A percentile compares a stretch with the other conserved stretches of the same genome.
phyloP scores from a whole-genome alignment of 257 asterid species.

The Plantago ovata region DNA sequence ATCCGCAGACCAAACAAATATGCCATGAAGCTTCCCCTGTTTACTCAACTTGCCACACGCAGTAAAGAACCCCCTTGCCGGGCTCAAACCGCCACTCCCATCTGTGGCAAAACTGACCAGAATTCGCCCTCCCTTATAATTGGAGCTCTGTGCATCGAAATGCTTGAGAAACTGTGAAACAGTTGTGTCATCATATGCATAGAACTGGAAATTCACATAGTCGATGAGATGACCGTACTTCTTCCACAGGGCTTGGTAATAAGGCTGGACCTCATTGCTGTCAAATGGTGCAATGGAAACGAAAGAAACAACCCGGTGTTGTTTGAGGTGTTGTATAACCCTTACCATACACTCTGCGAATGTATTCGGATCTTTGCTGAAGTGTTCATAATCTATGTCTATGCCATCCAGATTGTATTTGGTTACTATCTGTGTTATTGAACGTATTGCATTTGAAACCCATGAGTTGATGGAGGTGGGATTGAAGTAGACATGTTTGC shows the following conservation, averaged over 20 bases:
- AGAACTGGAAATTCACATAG: constrained; percentile 77
- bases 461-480: constrained; percentile 50
- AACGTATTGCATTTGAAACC: constrained; percentile 73
- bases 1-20: constrained; percentile 83
- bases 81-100: constrained; percentile 57
- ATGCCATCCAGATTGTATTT: constrained; percentile 59
- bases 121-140: constrained; percentile 56
- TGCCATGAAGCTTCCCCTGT: constrained; percentile 55
- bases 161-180: constrained; percentile 52
- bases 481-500: constrained; percentile 43
- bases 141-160: constrained; percentile 39
- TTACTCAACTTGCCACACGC: constrained; percentile 52
- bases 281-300: constrained; percentile 81
- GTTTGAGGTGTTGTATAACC: constrained; percentile 42
- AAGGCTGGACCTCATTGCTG: constrained; percentile 57
- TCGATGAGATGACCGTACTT: constrained; percentile 43
- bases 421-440: constrained; percentile 46
- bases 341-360: constrained; percentile 53
- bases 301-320: constrained; percentile 49
- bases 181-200: constrained; percentile 68
- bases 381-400: constrained; percentile 76
- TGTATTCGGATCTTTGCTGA: constrained; percentile 39
- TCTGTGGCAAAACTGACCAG: constrained; percentile 56
- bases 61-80: constrained; percentile 51
- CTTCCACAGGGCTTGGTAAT: constrained; percentile 65